Evolutionary conservation across 192 early-diverging fungal genomes (phyloP), one percentile per base, ranked within the genome.

Genomic region (Coemansia sp.): DNA sequence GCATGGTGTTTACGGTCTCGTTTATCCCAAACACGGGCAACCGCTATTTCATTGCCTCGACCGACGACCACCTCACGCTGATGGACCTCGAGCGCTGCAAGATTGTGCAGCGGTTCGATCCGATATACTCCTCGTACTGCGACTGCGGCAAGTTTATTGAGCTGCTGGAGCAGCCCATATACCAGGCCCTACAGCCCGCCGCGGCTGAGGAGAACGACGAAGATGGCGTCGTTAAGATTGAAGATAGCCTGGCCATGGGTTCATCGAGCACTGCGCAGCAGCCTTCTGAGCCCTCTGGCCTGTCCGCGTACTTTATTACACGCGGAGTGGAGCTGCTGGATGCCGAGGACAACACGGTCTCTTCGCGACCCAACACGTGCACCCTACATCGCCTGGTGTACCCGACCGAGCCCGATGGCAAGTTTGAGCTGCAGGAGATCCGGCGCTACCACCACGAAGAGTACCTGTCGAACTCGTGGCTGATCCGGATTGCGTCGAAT

Each of bases 1-100:
- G 92, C 73, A 98, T 98, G 94, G 93, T 93, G 10, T 98, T 98
- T 75, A 94, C 89, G 0, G 89, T 94, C 12, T 90, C 93, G 18
- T 98, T 98, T 80, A 77, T 95, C 27, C 94, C 95, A 2, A 87
- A 92, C 62, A 92, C 92, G 2, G 95, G 93, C 22, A 98, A 98
- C 80, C 89, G 86, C 56, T 98, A 92, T 77, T 95, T 98, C 65
- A 58, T 94, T 40, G 93, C 92, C 4, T 86, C 95, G 5, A 91
- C 89, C 31, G 95, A 98, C 57, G 92, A 91, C 64, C 86, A 90
- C 53, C 66, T 96, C 25, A 80, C 85, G 60, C 71, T 98, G n/a
- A 95, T 91, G 71, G 95, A 98, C 62, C 93, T 98, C 69, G 95
- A 96, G 56, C 60, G 61, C 11, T 86, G 72, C 58, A 38, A 38